Percentiles rank a stretch among this genome's conserved stretches.
Evolutionary conservation across 2,329 filamentous ascomycete species (phyloP).

Genomic region (Amauroascus niger): DNA sequence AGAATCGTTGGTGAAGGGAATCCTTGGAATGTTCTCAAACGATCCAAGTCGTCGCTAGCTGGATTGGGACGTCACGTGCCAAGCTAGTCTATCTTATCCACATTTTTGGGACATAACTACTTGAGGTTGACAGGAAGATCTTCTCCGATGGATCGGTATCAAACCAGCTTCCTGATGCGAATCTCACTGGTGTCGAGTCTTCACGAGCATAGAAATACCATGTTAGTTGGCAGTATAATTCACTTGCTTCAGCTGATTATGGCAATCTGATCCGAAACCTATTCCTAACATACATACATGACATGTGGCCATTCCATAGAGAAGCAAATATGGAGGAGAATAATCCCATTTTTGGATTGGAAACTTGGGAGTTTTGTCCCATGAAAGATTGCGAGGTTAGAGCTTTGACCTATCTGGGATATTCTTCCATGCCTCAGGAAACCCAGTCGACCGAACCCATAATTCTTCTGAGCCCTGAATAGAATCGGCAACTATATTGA

Average conservation of each 20-base stretch:
- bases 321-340: too few species aligned
- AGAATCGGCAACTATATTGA: slow-evolving; percentile 29
- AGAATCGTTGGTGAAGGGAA: background rate
- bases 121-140: background rate
- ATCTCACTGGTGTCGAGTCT: too few species aligned
- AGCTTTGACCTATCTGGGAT: slow-evolving; percentile 8
- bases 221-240: too few species aligned
- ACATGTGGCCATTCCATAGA: too few species aligned
- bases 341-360: background rate
- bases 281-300: too few species aligned
- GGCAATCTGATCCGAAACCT: too few species aligned
- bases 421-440: slow-evolving; percentile 35
- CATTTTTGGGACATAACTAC: too few species aligned
- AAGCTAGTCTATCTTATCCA: too few species aligned
- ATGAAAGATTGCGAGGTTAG: background rate
- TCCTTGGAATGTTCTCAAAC: background rate
- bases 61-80: background rate
- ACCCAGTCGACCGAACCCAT: slow-evolving; percentile 36
- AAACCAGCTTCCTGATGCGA: too few species aligned
- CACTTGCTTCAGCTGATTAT: too few species aligned
- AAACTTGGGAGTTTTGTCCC: background rate
- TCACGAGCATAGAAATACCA: too few species aligned
- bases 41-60: background rate
- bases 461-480: slow-evolving; percentile 24
- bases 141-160: too few species aligned